Base-by-base conservation (phyloP, 805 yeast species). In the Zygosaccharomyces lentus region DNA sequence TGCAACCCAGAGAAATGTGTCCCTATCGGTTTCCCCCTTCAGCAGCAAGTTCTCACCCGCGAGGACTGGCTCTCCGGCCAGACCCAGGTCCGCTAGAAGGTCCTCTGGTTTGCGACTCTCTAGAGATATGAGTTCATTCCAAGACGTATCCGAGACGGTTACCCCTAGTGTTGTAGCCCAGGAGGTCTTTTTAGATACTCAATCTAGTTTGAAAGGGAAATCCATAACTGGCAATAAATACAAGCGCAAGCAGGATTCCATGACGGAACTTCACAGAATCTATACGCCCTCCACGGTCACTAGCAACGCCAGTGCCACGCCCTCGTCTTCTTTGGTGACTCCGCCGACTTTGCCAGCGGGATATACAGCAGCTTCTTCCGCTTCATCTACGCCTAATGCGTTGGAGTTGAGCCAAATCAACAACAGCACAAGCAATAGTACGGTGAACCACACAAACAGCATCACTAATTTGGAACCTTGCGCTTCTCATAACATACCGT, bases 181-280 rank as follows among this genome's bases (percentile, higher is more conserved):
- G 27, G 56, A 55, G 36, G 38, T 61, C 4, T 61, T 45, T 43
- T 37, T 62, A 26, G 67, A 63, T 46, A 41, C 56, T 9, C 64
- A 60, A 24, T 34, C 46, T 1, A 39, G 42, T 9, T 26, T 40
- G 34, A 37, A 52, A 42, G 40, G 30, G 21, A 37, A 38, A 31
- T 30, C 43, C 8, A 46, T 45, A 13, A 39, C 45, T 16, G 19
- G 42, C 36, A 35, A 38, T 13, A 55, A 52, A 6, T 66, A 62
- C 36, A 57, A 49, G 46, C 59, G 54, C 32, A 62, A 62, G 38
- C 67, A 64, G 46, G 65, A 61, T 36, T 62, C 68, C 2, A 54
- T 64, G 7, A 57, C 66, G 2, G 68, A 64, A 16, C 34, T 52
- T 19, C 38, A 45, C 24, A 45, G 51, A 17, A 41, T 37, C 24